These are phyloP conservation scores for Colletotrichum musae DNA, from an alignment of 2,329 filamentous ascomycete genomes.

Conservation along the genomic window DNA sequence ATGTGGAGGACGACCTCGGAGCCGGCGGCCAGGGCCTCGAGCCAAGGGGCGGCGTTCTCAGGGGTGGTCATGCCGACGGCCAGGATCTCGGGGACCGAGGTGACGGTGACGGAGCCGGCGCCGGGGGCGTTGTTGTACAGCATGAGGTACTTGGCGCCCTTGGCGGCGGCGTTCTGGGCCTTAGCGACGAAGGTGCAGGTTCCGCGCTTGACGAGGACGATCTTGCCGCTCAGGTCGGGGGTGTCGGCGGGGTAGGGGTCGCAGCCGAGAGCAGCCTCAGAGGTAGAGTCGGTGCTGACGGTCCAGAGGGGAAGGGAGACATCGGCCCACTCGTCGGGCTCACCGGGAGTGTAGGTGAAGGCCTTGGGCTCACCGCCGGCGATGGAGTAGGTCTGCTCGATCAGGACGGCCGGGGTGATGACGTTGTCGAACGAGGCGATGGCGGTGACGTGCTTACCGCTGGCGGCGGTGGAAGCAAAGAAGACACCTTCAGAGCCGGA, in stretches of 20 bases:
- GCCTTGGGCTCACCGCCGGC: constrained; percentile 49
- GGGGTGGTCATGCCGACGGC: constrained; percentile 60
- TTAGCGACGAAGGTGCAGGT: constrained; percentile 70
- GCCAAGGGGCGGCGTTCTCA: constrained; percentile 59
- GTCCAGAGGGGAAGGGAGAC: constrained; percentile 66
- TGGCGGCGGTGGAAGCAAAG: constrained; percentile 63
- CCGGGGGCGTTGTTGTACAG: constrained; percentile 70
- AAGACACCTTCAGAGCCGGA: constrained; percentile 62
- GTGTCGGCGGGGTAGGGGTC: constrained; percentile 64
- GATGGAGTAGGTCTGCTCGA: constrained; percentile 58
- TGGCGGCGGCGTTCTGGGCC: constrained; percentile 64
- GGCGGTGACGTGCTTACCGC: constrained; percentile 62
- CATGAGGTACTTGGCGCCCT: constrained; percentile 73
- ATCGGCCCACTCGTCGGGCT: constrained; percentile 58
- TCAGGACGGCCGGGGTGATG: constrained; percentile 59
- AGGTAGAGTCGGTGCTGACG: constrained; percentile 61
- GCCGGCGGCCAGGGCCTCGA: constrained; percentile 58
- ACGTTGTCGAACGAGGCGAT: constrained; percentile 67
- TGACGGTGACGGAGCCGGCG: constrained; percentile 52
- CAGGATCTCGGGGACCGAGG: constrained; percentile 48
- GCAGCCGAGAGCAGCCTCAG: constrained; percentile 66
- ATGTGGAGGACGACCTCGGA: constrained; percentile 61
- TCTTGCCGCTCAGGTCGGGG: constrained; percentile 69
- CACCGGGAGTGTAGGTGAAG: constrained; percentile 61
- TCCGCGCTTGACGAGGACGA: constrained; percentile 74